Evolutionary conservation across 2,329 filamentous ascomycete genomes (phyloP), one percentile per base, ranked within the genome.

Genomic region (Exserohilum turcica): DNA sequence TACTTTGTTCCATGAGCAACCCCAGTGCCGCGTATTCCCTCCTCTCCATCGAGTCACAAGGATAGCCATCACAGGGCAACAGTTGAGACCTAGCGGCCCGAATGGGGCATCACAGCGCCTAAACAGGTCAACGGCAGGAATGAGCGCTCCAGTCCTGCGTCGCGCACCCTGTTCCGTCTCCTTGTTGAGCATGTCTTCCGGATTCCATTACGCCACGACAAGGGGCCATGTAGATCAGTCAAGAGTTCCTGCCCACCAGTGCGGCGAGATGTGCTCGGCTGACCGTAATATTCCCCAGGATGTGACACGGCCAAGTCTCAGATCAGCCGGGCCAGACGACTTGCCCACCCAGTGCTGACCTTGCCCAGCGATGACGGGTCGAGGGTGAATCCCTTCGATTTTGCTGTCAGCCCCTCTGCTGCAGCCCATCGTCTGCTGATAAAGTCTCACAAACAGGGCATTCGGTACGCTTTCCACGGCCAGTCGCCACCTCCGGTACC

Each of bases 221-320:
- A 62, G 70, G 67, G 54, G 54, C 33, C 46, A 24, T 64, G 70
- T 63, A 70, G 70, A 74, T 74, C 70, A 64, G 67, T 67, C 60
- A 49, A 50, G 45, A 63, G 52, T 61, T n/a, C 56, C 59, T 66
- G 57, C 43, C 59, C 60, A 59, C 63, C 62, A 65, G 59, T 61
- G 60, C 59, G 55, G 52, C 57, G 59, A 60, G 50, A 56, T 61
- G 59, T 54, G 63, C 61, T 67, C 63, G 64, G 60, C 64, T 68
- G 67, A 66, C 61, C 63, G 57, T 54, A 59, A 59, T 45, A 63
- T 49, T 59, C 61, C 52, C 59, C 59, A 63, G 56, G 42, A 50
- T 48, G 47, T 47, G 47, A 51, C 49, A 40, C 52, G 52, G 66
- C 66, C 62, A 72, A 68, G 67, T 64, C 64, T 71, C 60, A 70